phyloP scores from a whole-genome alignment of 768 basidiomycete genomes.

The Leucocoprinus birnbaumii region DNA sequence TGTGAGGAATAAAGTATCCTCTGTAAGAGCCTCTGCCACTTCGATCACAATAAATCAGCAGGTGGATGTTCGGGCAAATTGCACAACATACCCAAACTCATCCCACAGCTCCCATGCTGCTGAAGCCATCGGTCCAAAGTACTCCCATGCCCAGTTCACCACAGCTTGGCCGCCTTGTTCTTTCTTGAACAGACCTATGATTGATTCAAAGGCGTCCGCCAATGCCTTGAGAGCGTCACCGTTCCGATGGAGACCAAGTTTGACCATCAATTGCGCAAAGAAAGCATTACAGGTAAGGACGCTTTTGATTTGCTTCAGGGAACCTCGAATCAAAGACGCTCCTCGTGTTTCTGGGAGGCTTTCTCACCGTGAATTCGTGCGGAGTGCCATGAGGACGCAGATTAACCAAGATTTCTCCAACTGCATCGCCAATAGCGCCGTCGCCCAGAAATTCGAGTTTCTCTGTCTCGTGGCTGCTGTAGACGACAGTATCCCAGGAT shows the following conservation, averaged over 20 bases:
- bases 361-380: conserved; percentile 31
- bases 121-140: conserved; percentile 26
- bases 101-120: not conserved
- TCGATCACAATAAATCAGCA: not conserved
- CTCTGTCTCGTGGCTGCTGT: conserved; percentile 26
- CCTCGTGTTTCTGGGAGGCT: not conserved
- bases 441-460: conserved; percentile 47
- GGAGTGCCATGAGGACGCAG: conserved; percentile 28
- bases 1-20: not conserved
- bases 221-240: conserved; percentile 27
- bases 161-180: conserved; percentile 36
- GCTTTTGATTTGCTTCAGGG: conserved; percentile 5
- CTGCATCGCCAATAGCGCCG: conserved; percentile 39
- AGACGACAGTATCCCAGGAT: conserved; percentile 25
- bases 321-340: not conserved
- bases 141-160: conserved; percentile 32
- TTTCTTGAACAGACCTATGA: conserved; percentile 40
- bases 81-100: not conserved
- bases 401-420: conserved; percentile 36
- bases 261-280: conserved; percentile 34
- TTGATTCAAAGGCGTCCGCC: conserved; percentile 46
- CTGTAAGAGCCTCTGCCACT: not conserved
- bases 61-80: not conserved
- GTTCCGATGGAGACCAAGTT: conserved; percentile 24
- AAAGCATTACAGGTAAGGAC: conserved; percentile 31